Conservation (phyloP, 371 early-diverging fungal genomes). For the Fennellomyces sp. region DNA sequence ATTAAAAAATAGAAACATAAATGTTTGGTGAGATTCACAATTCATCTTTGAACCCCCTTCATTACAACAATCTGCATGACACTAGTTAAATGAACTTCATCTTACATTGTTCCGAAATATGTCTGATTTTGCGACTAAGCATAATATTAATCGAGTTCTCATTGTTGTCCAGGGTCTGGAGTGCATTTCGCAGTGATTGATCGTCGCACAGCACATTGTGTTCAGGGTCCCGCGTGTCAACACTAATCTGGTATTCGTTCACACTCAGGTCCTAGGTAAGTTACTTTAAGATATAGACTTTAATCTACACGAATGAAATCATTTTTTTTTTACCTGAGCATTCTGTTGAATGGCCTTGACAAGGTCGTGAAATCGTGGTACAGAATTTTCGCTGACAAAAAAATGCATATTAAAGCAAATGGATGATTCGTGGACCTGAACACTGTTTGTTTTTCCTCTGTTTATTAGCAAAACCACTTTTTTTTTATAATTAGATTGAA, state of each 20-base stretch:
- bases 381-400: constrained; percentile 14
- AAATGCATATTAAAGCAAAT: constrained; percentile 20
- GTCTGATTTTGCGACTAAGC: constrained; percentile 6
- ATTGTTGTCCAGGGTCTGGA: background rate
- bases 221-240: constrained; percentile 6
- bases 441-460: constrained; percentile 8
- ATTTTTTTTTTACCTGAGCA: constrained; percentile 19
- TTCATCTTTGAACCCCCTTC: background rate
- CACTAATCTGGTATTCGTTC: constrained; percentile 18
- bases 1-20: background rate
- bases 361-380: constrained; percentile 19
- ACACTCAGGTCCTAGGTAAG: background rate
- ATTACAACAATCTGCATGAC: background rate
- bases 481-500: background rate
- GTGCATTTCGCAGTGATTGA: constrained; percentile 18
- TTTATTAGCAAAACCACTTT: background rate
- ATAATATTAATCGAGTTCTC: background rate
- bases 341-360: constrained; percentile 16
- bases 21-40: constrained; percentile 8
- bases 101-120: constrained; percentile 13
- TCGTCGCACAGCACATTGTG: constrained; percentile 16
- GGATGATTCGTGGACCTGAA: constrained; percentile 21
- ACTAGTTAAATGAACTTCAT: background rate
- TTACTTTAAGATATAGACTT: background rate
- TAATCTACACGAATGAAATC: too few relatives aligned